Base-by-base conservation (phyloP, 805 yeast species). In the Candida tibetensis region DNA sequence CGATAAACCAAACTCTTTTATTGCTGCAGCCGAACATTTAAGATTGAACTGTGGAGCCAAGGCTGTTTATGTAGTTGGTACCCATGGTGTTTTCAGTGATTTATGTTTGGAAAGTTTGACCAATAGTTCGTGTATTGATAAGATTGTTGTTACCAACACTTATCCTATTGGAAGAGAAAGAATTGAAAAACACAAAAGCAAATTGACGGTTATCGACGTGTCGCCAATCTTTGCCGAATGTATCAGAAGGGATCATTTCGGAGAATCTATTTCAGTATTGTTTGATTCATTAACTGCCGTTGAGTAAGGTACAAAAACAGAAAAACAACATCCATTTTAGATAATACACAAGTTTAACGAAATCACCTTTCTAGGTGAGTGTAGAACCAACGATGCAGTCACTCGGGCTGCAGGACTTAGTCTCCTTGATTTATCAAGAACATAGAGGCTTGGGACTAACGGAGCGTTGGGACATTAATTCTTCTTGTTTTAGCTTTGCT, bases 21-120 rank as follows among this genome's bases (percentile, higher is more conserved):
- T 93, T 47, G 91, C 97, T 21, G 99, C 99, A 30, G 99, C 99
- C 23, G 99, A 93, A 67, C 99, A 93, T 67, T 79, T 95, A 60
- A 78, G 95, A 49, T 73, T 86, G 64, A 91, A 90, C 64, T 93
- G 99, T 69, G 99, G 99, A 41, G 99, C 99, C 44, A 84, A 82
- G 52, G 75, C 79, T 41, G 96, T 93, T 18, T 86, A 84, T 52
- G 80, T 93, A 17, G 81, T 93, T 44, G 98, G 96, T 12, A 91
- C 98, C 3, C 99, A 93, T 57, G 99, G 99, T 48, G 77, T 91
- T 30, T 91, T 93, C 66, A 81, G 88, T 47, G 95, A 87, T 50
- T 82, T 82, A 48, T 88, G 96, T 53, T 72, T 93, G 38, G 95
- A 87, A 54, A 77, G 76, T 40, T 74, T 93, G 59, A 82, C 83